These are phyloP conservation scores for Leishmania braziliensis DNA, from an alignment of 208 protist genomes.

Conservation along the genomic window DNA sequence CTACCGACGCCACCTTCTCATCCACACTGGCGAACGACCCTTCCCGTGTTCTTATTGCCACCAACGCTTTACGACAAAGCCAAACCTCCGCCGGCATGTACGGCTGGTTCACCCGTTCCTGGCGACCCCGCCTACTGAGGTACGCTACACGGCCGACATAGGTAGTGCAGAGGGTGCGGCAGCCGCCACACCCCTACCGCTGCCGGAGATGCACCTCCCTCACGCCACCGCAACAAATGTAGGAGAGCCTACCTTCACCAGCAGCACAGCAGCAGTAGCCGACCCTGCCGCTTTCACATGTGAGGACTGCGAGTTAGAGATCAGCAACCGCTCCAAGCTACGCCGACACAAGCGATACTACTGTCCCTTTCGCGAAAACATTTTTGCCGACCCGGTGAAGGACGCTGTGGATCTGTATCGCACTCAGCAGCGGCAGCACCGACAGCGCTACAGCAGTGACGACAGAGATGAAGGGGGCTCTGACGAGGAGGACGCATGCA, in stretches of 20 bases:
- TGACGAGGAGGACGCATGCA: constrained; percentile 8
- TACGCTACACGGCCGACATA: background rate
- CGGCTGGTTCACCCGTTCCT: constrained; percentile 34
- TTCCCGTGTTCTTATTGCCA: constrained; percentile 65
- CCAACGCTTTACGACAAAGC: constrained; percentile 64
- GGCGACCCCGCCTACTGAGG: constrained; percentile 15
- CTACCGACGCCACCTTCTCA: constrained; percentile 74
- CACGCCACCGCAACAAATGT: background rate
- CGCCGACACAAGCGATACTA: constrained; percentile 69
- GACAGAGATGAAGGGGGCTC: background rate
- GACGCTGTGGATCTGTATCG: constrained; percentile 28
- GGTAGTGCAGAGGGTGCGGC: background rate
- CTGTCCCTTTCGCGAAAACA: constrained; percentile 82
- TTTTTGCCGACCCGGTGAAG: constrained; percentile 51
- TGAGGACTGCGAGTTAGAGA: constrained; percentile 74
- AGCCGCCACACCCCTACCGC: background rate
- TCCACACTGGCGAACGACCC: constrained; percentile 69
- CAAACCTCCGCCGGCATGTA: constrained; percentile 63
- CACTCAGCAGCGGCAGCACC: constrained; percentile 16
- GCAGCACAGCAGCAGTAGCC: background rate
- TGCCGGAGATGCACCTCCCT: constrained; percentile 10
- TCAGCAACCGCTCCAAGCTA: constrained; percentile 59
- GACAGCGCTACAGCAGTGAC: background rate
- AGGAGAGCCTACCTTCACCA: background rate
- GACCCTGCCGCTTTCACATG: constrained; percentile 35